phyloP scores from a whole-genome alignment of 148 eudicot species.

The Talinum fruticosum region DNA sequence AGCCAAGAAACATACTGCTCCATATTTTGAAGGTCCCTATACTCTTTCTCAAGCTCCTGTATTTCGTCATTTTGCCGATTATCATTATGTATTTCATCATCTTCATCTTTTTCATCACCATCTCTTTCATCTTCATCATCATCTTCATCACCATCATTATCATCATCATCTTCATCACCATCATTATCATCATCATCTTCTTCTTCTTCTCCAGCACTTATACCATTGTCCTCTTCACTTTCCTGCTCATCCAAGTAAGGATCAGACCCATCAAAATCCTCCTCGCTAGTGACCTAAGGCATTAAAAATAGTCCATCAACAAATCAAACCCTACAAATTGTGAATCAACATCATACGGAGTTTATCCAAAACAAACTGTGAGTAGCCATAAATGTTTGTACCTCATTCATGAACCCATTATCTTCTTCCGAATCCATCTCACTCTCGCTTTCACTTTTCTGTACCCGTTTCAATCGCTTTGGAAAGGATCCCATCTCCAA shows the following conservation, averaged over 20 bases:
- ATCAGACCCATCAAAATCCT: constrained; percentile 32
- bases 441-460: constrained; percentile 34
- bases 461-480: constrained; percentile 35
- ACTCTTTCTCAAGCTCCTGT: constrained; percentile 82
- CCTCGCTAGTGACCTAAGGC: constrained; percentile 31
- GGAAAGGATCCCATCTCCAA: constrained; percentile 27
- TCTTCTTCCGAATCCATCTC: constrained; percentile 43
- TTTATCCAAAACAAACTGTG: neutral
- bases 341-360: neutral
- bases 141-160: constrained; percentile 14
- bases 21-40: constrained; percentile 43
- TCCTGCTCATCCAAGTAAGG: constrained; percentile 14
- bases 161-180: constrained; percentile 27
- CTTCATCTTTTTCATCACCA: constrained; percentile 15
- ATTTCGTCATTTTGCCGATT: constrained; percentile 49
- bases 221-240: constrained; percentile 23
- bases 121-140: constrained; percentile 28
- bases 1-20: constrained; percentile 66
- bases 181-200: constrained; percentile 19
- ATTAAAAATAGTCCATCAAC: neutral
- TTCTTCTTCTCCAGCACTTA: neutral
- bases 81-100: constrained; percentile 12
- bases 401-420: constrained; percentile 29
- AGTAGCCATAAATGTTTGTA: neutral
- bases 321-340: neutral